Percentiles rank a stretch among this genome's conserved stretches.
phyloP scores from a whole-genome alignment of 768 basidiomycete genomes.

The Mycena kentingensis region DNA sequence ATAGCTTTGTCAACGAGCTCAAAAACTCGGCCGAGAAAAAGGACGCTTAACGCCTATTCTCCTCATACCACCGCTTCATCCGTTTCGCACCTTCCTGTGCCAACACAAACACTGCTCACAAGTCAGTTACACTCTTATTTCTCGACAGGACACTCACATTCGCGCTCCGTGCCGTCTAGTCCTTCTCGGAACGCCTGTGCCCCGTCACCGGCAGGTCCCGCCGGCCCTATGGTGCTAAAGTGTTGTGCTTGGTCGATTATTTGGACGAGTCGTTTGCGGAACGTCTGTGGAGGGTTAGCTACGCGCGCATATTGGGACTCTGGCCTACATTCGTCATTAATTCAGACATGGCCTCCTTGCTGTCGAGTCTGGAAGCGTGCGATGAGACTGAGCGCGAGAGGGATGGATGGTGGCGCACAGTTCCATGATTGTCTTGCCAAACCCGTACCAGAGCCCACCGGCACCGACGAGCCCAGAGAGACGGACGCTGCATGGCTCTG shows the following conservation, averaged over 20 bases:
- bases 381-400: neutral
- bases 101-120: conserved; percentile 69
- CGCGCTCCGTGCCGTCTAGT: conserved; percentile 89
- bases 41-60: conserved; percentile 50
- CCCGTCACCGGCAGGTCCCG: conserved; percentile 54
- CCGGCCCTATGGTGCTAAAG: conserved; percentile 70
- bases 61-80: conserved; percentile 86
- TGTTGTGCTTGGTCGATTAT: conserved; percentile 87
- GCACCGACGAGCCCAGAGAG: conserved; percentile 83
- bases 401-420: conserved; percentile 49
- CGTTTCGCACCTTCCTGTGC: conserved; percentile 81
- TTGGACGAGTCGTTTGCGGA: conserved; percentile 74
- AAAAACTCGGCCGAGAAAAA: conserved; percentile 40
- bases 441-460: conserved; percentile 90
- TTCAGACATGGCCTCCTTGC: conserved; percentile 72
- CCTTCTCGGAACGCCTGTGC: conserved; percentile 87
- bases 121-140: conserved; percentile 10
- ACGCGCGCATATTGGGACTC: neutral
- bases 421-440: conserved; percentile 83
- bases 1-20: conserved; percentile 71
- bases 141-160: conserved; percentile 54
- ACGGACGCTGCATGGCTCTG: conserved; percentile 83
- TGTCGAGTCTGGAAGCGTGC: conserved; percentile 59
- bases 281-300: conserved; percentile 52
- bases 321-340: conserved; percentile 65